Evolutionary conservation across 148 eudicot genomes (phyloP).

Genomic region (Fagopyrum esculentum): DNA sequence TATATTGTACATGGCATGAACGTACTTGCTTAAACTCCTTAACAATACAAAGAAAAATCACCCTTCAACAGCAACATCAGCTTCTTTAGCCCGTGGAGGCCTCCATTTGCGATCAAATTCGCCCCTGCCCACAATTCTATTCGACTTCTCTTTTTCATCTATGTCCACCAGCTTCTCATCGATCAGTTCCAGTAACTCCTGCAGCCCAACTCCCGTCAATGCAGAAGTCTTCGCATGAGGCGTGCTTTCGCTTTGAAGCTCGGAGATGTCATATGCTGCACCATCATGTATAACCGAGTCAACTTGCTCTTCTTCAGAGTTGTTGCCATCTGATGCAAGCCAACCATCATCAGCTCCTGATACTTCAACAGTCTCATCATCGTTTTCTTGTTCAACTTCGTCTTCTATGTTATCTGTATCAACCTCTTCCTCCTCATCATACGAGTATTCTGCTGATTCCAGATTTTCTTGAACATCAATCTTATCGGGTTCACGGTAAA

Average conservation of each 20-base stretch:
- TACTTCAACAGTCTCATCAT: constrained; percentile 20
- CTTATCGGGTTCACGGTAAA: constrained; percentile 22
- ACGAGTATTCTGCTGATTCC: constrained; percentile 17
- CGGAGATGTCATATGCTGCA: not conserved
- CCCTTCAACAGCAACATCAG: constrained; percentile 40
- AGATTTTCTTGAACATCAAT: constrained; percentile 57
- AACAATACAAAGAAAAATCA: constrained; percentile 2
- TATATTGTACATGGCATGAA: not conserved
- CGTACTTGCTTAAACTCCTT: not conserved
- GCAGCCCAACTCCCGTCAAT: constrained; percentile 71
- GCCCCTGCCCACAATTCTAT: constrained; percentile 33
- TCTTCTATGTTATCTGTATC: not conserved
- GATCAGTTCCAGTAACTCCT: constrained; percentile 72
- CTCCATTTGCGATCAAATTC: constrained; percentile 70
- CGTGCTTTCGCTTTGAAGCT: constrained; percentile 22
- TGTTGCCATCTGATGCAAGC: constrained; percentile 29
- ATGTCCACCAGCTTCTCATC: constrained; percentile 48
- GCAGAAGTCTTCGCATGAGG: constrained; percentile 63
- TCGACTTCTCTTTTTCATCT: constrained; percentile 13
- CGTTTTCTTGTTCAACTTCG: constrained; percentile 17
- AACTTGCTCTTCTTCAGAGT: constrained; percentile 25
- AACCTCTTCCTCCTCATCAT: not conserved
- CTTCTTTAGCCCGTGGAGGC: constrained; percentile 45
- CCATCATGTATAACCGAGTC: constrained; percentile 10
- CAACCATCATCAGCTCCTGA: constrained; percentile 23